These are phyloP conservation scores for Silene noctiflora DNA, from an alignment of 179 eudicot species.

Conservation along the genomic window DNA sequence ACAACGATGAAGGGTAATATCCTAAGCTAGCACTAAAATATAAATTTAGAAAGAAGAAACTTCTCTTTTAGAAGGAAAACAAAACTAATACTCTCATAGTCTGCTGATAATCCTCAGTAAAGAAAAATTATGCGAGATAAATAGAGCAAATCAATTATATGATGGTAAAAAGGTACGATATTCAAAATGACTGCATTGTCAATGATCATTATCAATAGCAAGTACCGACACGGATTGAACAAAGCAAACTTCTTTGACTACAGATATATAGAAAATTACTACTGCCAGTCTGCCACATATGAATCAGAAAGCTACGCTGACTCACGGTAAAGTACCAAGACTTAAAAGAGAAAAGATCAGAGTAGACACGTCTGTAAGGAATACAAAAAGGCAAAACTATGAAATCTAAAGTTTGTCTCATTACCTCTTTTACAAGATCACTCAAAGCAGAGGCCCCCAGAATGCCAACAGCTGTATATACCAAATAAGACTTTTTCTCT, in stretches of 20 bases:
- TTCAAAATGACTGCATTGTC: neutral
- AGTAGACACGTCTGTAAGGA: neutral
- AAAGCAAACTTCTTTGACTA: neutral
- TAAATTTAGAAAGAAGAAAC: neutral
- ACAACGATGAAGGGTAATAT: constrained; percentile 2
- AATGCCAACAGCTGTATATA: constrained; percentile 82
- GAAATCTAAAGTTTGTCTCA: neutral
- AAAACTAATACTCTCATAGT: neutral
- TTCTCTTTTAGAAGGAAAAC: neutral
- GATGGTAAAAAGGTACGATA: neutral
- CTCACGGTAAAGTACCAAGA: neutral
- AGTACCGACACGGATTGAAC: neutral
- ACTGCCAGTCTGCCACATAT: neutral
- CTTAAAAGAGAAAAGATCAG: neutral
- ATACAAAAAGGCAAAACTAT: neutral
- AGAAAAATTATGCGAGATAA: neutral
- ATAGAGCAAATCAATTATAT: neutral
- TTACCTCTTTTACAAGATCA: constrained; percentile 89
- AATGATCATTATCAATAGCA: neutral
- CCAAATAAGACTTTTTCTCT: constrained; percentile 70
- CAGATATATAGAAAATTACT: neutral
- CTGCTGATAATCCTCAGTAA: neutral
- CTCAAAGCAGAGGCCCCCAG: constrained; percentile 72
- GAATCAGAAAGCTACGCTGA: neutral
- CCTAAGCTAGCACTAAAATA: neutral